A percentile compares a stretch with the other conserved stretches of the same genome.
Evolutionary conservation across 179 eudicot species (phyloP).

Genomic region (Actinidia arguta): DNA sequence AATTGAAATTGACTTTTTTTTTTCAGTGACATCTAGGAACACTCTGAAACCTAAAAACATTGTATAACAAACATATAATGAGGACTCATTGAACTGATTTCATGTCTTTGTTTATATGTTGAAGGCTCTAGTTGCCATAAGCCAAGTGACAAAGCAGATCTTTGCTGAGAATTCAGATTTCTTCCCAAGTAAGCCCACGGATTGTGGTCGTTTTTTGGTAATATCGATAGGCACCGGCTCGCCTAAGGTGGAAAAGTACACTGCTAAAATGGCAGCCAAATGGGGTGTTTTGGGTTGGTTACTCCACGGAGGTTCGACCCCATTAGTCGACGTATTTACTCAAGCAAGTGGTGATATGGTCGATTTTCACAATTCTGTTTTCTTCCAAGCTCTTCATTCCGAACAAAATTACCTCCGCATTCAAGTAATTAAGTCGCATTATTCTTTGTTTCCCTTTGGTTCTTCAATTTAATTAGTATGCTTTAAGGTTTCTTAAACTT

Average conservation of each 20-base stretch:
- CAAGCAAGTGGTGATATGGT: slow-evolving; percentile 42
- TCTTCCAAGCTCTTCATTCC: slow-evolving; percentile 39
- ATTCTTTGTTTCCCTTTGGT: too few species aligned
- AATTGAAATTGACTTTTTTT: too few species aligned
- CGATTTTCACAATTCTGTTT: slow-evolving; percentile 33
- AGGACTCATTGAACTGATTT: not conserved
- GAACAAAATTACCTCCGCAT: slow-evolving; percentile 36
- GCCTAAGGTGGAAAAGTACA: slow-evolving; percentile 30
- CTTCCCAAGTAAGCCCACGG: slow-evolving; percentile 39
- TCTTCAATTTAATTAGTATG: too few species aligned
- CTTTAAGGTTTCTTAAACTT: too few species aligned
- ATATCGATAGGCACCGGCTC: slow-evolving; percentile 46
- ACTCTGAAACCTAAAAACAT: too few species aligned
- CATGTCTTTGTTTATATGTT: not conserved
- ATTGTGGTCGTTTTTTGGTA: slow-evolving; percentile 39
- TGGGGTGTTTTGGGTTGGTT: slow-evolving; percentile 50
- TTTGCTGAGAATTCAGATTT: slow-evolving; percentile 31
- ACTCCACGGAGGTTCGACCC: slow-evolving; percentile 32
- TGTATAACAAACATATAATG: too few species aligned
- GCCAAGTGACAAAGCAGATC: slow-evolving; percentile 40
- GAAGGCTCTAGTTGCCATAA: slow-evolving; percentile 45
- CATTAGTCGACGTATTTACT: slow-evolving; percentile 39
- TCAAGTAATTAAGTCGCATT: slow-evolving; percentile 23
- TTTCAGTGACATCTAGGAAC: too few species aligned
- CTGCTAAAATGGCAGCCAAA: slow-evolving; percentile 34